Conservation (phyloP, 306 rosid genomes). For the Fragaria vesca region DNA sequence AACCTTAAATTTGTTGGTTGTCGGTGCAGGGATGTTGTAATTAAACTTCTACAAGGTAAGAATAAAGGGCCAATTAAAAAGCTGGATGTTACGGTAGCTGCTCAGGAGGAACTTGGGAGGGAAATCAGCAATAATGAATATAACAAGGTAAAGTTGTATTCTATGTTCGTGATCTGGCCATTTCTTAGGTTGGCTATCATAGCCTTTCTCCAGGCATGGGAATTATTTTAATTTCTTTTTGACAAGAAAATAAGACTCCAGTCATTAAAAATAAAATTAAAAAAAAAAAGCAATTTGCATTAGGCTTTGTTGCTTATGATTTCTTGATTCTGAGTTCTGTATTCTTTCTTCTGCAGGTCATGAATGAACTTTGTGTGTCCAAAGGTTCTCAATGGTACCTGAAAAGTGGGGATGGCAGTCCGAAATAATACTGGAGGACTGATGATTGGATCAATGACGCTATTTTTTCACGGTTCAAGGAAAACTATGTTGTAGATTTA, state of each 20-base stretch:
- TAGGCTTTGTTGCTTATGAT: background rate
- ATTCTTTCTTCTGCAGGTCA: slow-evolving; percentile 48
- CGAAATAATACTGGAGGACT: slow-evolving; percentile 24
- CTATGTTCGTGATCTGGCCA: background rate
- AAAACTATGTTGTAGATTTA: background rate
- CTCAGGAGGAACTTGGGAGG: slow-evolving; percentile 55
- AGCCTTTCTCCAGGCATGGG: too few species aligned
- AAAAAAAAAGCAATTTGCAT: background rate
- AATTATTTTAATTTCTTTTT: too few species aligned
- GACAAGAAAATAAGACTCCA: background rate
- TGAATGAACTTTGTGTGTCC: slow-evolving; percentile 67
- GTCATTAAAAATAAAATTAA: background rate
- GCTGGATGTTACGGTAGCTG: slow-evolving; percentile 70
- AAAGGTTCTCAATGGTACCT: slow-evolving; percentile 67
- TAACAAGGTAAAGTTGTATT: slow-evolving; percentile 53
- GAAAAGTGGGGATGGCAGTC: slow-evolving; percentile 60
- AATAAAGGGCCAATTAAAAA: slow-evolving; percentile 42
- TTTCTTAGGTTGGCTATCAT: too few species aligned
- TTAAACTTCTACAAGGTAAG: slow-evolving; percentile 46
- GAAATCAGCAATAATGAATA: slow-evolving; percentile 61
- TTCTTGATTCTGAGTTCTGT: background rate
- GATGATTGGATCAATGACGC: slow-evolving; percentile 4
- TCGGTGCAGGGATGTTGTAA: slow-evolving; percentile 71
- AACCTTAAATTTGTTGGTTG: slow-evolving; percentile 20
- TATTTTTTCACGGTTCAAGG: background rate